phyloP scores from a whole-genome alignment of 2,329 filamentous ascomycete species.

The Raffaelea ambrosiae region DNA sequence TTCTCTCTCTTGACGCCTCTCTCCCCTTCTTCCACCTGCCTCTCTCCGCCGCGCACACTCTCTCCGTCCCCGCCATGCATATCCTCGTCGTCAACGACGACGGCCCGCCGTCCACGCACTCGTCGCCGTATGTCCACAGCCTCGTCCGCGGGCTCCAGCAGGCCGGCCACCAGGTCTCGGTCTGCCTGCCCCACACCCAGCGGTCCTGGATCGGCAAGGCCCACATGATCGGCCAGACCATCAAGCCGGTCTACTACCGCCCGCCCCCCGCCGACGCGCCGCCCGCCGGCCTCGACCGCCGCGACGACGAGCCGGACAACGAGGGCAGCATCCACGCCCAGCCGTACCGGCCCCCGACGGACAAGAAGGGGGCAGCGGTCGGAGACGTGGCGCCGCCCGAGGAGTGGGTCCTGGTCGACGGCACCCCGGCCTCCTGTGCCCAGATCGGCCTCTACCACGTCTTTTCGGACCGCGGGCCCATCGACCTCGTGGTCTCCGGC shows the following conservation, averaged over 20 bases:
- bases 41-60: too few species aligned
- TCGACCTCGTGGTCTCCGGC: slow-evolving; percentile 71
- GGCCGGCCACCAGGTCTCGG: slow-evolving; percentile 79
- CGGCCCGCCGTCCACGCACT: slow-evolving; percentile 68
- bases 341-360: slow-evolving; percentile 22
- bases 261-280: slow-evolving; percentile 30
- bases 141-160: slow-evolving; percentile 62
- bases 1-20: not conserved
- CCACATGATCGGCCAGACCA: slow-evolving; percentile 83
- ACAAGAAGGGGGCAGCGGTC: slow-evolving; percentile 22
- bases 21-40: not conserved
- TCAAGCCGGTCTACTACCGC: slow-evolving; percentile 79
- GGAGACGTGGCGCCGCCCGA: slow-evolving; percentile 41
- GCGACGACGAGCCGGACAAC: slow-evolving; percentile 27
- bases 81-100: slow-evolving; percentile 70
- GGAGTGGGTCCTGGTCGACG: slow-evolving; percentile 76
- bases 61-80: slow-evolving; percentile 41
- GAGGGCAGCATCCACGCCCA: slow-evolving; percentile 60
- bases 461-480: slow-evolving; percentile 60
- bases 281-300: slow-evolving; percentile 26
- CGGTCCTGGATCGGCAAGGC: slow-evolving; percentile 98
- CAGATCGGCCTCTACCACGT: slow-evolving; percentile 78
- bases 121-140: slow-evolving; percentile 72
- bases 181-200: slow-evolving; percentile 84
- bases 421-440: slow-evolving; percentile 71